Conservation (phyloP, 176 grass and related monocot species). For the Carex parvula region DNA sequence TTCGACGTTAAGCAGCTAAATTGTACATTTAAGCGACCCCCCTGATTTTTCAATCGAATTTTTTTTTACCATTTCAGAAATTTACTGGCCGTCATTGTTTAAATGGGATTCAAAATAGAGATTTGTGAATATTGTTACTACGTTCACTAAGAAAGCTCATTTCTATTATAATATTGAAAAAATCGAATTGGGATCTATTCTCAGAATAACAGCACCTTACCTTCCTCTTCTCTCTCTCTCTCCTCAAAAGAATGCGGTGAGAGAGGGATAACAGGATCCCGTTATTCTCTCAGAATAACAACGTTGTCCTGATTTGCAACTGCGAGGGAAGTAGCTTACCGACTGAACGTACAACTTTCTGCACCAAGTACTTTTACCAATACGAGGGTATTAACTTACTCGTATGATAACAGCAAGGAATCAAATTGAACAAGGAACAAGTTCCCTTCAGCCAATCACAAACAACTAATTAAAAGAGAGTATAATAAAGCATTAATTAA, state of each 20-base stretch:
- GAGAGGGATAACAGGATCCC: no score
- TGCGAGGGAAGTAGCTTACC: no score
- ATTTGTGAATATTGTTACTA: background rate
- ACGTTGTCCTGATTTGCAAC: no score
- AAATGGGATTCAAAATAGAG: background rate
- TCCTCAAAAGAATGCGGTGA: no score
- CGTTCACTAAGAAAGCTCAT: no score
- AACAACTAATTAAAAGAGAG: background rate
- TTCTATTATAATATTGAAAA: no score
- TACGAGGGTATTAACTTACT: background rate
- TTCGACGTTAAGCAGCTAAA: no score
- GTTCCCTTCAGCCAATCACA: background rate
- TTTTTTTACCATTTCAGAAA: background rate
- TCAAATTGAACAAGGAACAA: background rate
- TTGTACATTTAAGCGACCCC: no score
- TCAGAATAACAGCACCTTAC: no score
- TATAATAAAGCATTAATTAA: slow-evolving; percentile 7
- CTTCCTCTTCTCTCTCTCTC: no score
- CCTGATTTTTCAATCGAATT: background rate
- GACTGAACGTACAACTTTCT: background rate
- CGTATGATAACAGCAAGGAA: background rate
- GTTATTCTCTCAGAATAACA: no score
- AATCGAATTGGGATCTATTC: no score
- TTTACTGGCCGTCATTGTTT: background rate
- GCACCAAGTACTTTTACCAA: background rate